phyloP scores from a whole-genome alignment of 805 yeast species.

The Barnettozyma botsteinii region DNA sequence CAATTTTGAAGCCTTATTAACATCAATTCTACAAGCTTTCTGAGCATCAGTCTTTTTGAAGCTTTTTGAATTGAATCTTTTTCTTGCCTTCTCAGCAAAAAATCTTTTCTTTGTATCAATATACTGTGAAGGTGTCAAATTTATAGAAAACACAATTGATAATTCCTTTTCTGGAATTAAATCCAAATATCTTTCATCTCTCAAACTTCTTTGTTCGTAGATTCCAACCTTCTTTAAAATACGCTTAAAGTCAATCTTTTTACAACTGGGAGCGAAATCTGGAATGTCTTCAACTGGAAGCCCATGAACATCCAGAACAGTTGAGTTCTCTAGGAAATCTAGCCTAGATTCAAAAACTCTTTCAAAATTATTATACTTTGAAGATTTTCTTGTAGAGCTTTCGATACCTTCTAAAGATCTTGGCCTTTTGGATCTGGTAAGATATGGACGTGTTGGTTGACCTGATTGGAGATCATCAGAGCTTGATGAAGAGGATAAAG shows the following conservation, averaged over 20 bases:
- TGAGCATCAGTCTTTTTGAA: constrained; percentile 97
- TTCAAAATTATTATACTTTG: background rate
- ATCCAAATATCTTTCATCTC: constrained; percentile 9
- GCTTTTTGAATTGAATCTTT: constrained; percentile 62
- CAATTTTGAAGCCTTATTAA: constrained; percentile 87
- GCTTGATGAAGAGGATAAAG: background rate
- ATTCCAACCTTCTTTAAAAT: constrained; percentile 11
- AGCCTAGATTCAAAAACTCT: constrained; percentile 1
- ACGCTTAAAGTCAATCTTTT: constrained; percentile 9
- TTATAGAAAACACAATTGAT: constrained; percentile 14
- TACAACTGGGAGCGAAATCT: constrained; percentile 17
- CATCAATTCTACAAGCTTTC: constrained; percentile 95
- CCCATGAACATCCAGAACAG: constrained; percentile 21
- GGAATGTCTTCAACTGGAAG: constrained; percentile 12
- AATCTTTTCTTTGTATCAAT: constrained; percentile 71
- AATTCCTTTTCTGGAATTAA: constrained; percentile 12
- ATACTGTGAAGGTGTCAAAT: constrained; percentile 21
- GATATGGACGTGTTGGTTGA: constrained; percentile 1
- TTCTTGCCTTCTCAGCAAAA: constrained; percentile 81
- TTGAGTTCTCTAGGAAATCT: constrained; percentile 11
- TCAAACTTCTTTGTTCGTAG: constrained; percentile 9
- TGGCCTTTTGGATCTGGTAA: constrained; percentile 8
- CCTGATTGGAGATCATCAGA: background rate
- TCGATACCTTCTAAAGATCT: background rate
- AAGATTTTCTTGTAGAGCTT: background rate